Conservation (phyloP, 495 filamentous ascomycete species). For the Daldinia grandis region DNA sequence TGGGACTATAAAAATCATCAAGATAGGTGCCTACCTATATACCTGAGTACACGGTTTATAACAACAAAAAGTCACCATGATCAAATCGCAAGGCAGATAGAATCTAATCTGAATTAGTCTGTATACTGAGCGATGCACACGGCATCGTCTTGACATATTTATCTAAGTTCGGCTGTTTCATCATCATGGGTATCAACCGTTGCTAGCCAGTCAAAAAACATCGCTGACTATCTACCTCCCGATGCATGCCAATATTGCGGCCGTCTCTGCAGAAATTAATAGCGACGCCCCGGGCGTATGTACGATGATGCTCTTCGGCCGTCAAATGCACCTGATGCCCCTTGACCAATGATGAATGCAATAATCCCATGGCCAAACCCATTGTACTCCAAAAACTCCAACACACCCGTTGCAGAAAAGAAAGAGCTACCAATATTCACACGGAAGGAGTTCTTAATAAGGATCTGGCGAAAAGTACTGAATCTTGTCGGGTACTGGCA, state of each 20-base stretch:
- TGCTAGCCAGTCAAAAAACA: slow-evolving; percentile 25
- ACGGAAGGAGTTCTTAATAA: neutral
- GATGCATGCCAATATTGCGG: slow-evolving; percentile 24
- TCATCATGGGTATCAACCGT: slow-evolving; percentile 44
- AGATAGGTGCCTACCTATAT: too few species aligned
- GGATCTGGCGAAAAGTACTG: slow-evolving; percentile 2
- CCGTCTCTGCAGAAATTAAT: slow-evolving; percentile 28
- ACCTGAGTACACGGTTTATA: too few species aligned
- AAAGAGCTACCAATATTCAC: slow-evolving; percentile 26
- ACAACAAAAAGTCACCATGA: neutral
- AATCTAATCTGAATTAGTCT: slow-evolving; percentile 27
- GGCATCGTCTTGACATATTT: slow-evolving; percentile 24
- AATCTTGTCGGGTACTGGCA: neutral
- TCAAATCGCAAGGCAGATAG: neutral
- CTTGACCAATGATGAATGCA: slow-evolving; percentile 27
- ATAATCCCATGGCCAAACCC: slow-evolving; percentile 29
- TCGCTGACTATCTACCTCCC: slow-evolving; percentile 33
- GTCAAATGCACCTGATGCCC: slow-evolving; percentile 24
- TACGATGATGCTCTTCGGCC: slow-evolving; percentile 40
- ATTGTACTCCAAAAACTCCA: slow-evolving; percentile 35
- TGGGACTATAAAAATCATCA: too few species aligned
- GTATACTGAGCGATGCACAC: slow-evolving; percentile 23
- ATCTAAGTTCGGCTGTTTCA: slow-evolving; percentile 29
- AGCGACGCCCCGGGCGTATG: slow-evolving; percentile 32
- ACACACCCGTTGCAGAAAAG: slow-evolving; percentile 20